Base-by-base conservation (phyloP, 768 basidiomycete species). In the Holtermanniella nyarrowii region DNA sequence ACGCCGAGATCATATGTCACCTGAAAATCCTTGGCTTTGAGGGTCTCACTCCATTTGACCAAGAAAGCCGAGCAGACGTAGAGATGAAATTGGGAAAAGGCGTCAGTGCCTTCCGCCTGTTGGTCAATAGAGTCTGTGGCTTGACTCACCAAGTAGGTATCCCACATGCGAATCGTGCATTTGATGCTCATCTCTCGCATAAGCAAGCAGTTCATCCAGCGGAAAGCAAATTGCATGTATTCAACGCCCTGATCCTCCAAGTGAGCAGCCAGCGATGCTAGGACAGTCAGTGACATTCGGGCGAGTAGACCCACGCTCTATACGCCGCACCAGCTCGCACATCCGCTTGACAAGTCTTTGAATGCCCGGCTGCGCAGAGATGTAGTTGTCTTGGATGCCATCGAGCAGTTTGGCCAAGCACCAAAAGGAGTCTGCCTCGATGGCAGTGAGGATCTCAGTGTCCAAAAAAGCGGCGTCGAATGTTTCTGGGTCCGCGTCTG, bases 151-250 rank as follows among this genome's bases (percentile, higher is more conserved):
- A 99, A 74, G 72, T 99, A 99, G 12, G 95, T 97, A 70, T 99
- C 95, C 95, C 95, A 99, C 93, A 97, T 97, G 50, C 95, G 80
- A 46, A 96, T 87, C 16, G 93, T 97, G 70, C 96, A 93, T 62
- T 84, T 81, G 45, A 99, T 89, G 60, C 85, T 93, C 59, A 99
- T 86, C 75, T 97, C 95, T 52, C 95, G 79, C 93, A 99, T 96
- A 53, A 97, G 77, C 46, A 99, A 74, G 68, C 95, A 96, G 65
- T 99, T 97, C 90, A 99, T 96, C 95, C 95, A 99, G 47, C 95
- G 80, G 74, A 99, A 99, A 37, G 95, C 93, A 63, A 99, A 99
- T 69, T 99, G 95, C 84, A 99, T 95, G 67, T 95, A 99, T 75
- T 97, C 91, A 60, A 99, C 90, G 62, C 86, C 87, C 72, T 99